phyloP scores from a whole-genome alignment of 495 filamentous ascomycete genomes.

The Patellaria atrata region DNA sequence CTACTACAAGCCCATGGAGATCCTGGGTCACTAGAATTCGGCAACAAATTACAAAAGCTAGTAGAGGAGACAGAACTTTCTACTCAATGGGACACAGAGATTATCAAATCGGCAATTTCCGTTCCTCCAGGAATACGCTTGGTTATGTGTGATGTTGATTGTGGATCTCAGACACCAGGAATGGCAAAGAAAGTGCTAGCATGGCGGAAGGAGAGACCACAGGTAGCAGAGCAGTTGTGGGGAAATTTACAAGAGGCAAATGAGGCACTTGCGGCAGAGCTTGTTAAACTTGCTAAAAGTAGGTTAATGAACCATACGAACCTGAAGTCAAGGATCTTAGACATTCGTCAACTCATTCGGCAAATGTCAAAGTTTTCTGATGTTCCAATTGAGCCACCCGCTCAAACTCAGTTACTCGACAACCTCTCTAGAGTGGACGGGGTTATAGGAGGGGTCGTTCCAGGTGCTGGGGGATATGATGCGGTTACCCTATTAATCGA shows the following conservation, averaged over 20 bases:
- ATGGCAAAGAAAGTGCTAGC: constrained; percentile 86
- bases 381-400: constrained; percentile 82
- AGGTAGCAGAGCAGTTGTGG: constrained; percentile 59
- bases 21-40: constrained; percentile 48
- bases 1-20: constrained; percentile 53
- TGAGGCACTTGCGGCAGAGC: constrained; percentile 48
- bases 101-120: constrained; percentile 45
- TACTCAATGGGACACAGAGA: constrained; percentile 61
- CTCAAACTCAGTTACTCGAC: constrained; percentile 74
- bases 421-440: constrained; percentile 55
- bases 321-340: constrained; percentile 29
- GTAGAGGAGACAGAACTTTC: constrained; percentile 43
- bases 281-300: constrained; percentile 31
- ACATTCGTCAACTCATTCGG: constrained; percentile 48
- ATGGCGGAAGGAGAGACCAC: constrained; percentile 58
- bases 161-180: constrained; percentile 79
- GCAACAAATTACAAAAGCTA: constrained; percentile 42
- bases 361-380: constrained; percentile 57
- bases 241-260: constrained; percentile 57
- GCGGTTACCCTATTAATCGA: constrained; percentile 67
- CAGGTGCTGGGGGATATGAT: constrained; percentile 90
- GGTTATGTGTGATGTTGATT: constrained; percentile 91
- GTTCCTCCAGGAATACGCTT: constrained; percentile 55
- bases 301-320: constrained; percentile 18
- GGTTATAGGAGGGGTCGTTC: constrained; percentile 82